Evolutionary conservation across 495 filamentous ascomycete species (phyloP), one percentile per base, ranked within the genome.

Genomic region (Aspergillus hancockii): DNA sequence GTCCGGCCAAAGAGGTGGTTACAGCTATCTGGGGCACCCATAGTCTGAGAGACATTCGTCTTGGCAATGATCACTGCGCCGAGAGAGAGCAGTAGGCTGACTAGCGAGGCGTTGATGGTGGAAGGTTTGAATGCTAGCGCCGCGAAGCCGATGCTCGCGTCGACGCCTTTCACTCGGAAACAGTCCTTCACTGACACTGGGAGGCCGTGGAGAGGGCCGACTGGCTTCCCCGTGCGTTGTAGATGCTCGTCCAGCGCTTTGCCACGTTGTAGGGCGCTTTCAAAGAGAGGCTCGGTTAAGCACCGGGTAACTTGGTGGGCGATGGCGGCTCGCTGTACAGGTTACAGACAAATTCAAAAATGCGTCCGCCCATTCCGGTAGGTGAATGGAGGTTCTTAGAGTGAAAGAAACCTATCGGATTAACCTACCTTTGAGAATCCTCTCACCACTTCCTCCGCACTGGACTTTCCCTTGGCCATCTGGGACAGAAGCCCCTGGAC

Each of bases 141-240:
- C n/a, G 83, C 75, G 50, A 87, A 78, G n/a, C 84, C 86, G 18
- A 84, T 77, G 13, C 79, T 82, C 2, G 83, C 71, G 59, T 88
- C 81, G 12, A 80, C 68, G 25, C 81, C 85, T 57, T 79, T 71
- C 25, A 91, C 66, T 51, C 85, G 76, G 74, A 91, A 90, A 22
- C 79, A 78, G 60, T 91, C 88, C 62, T 91, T 88, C 21, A 89
- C 60, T 9, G 76, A 79, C n/a, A 91, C 75, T 3, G 88, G 88
- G 0, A 92, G 78, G 12, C 88, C 88, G 63, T 90, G 87, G 0
- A 92, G 72, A 0, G 85, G 83, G 3, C 88, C 88, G 31, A 85
- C 46, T 0, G 78, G 72, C 28, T 70, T 74, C 9, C 80, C 78
- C 19, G 79, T 81, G 34, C 70, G 66, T 6, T 67, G 60, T 43